Conservation (phyloP, 306 rosid species). For the Acacia melanoxylon region DNA sequence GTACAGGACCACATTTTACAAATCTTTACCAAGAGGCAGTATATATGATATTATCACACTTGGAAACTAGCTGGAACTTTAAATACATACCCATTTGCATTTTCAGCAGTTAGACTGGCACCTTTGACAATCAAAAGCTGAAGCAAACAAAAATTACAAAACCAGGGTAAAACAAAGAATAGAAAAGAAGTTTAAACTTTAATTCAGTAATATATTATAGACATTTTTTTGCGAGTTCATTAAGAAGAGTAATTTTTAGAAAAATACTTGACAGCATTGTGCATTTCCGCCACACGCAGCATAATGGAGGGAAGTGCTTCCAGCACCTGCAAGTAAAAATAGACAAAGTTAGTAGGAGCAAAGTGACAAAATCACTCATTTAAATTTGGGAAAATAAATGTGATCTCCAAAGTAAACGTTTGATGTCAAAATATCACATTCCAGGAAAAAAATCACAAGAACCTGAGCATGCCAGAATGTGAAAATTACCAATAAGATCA, state of each 20-base stretch:
- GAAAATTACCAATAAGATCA: slow-evolving; percentile 74
- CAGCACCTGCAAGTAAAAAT: slow-evolving; percentile 67
- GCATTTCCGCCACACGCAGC: slow-evolving; percentile 99
- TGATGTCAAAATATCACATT: not conserved
- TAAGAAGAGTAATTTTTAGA: slow-evolving; percentile 13
- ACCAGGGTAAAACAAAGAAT: slow-evolving; percentile 2
- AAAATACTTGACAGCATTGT: slow-evolving; percentile 85
- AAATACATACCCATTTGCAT: slow-evolving; percentile 76
- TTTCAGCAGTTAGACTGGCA: slow-evolving; percentile 72
- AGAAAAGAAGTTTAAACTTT: slow-evolving; percentile 29
- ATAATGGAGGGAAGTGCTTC: slow-evolving; percentile 95
- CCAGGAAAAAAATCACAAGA: not conserved
- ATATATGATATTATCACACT: slow-evolving; percentile 13
- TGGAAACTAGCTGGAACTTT: slow-evolving; percentile 25
- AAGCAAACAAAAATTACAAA: slow-evolving; percentile 35
- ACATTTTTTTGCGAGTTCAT: not conserved
- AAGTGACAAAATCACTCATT: slow-evolving; percentile 3
- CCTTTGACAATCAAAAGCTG: slow-evolving; percentile 88
- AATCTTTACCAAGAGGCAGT: slow-evolving; percentile 1
- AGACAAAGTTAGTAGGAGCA: slow-evolving; percentile 10
- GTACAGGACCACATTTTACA: slow-evolving; percentile 17
- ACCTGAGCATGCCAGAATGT: not conserved
- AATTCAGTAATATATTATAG: slow-evolving; percentile 4
- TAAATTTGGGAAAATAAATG: not conserved
- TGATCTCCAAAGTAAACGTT: slow-evolving; percentile 18